Base-by-base conservation (phyloP, 768 basidiomycete genomes). In the Mycena vulgaris region DNA sequence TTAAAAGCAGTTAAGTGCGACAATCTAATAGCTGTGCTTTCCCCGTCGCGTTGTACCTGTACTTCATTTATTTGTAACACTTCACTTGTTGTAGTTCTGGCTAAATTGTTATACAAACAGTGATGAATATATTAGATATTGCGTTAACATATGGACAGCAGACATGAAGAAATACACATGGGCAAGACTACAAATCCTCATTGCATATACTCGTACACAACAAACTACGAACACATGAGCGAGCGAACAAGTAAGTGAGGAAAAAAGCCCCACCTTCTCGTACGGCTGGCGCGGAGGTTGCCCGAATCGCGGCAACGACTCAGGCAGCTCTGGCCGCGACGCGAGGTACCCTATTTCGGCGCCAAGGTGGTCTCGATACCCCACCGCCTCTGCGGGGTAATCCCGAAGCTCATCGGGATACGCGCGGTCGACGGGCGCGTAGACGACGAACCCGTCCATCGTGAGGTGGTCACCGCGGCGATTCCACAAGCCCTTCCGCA, bases 401-500 rank as follows among this genome's bases (percentile, higher is more conserved):
- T 84, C 79, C 47, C 81, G 79, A 28, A 94, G 83, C 11, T 94
- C 93, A 0, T 75, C 70, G 1, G 93, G 93, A 73, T 89, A 90
- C n/a, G 86, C 84, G 52, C 79, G 77, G 10, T 83, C 78, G 0
- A 77, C 79, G 1, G 93, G 93, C 10, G 91, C 92, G 64, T 90
- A 93, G 33, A 94, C 92, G 70, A 93, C 83, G 73, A 81, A 90
- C 53, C 85, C 84, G 23, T 82, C 79, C 25, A 77, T 60, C 25
- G 90, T 91, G 57, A 92, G 84, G 72, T 93, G 88, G 76, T 94
- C 93, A 0, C 93, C 93, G 2, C 92, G 88, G n/a, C 86, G 76
- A 72, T 94, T 94, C 93, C 93, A 94, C 72, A 82, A 89, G 1
- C 93, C 93, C 37, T 80, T 79, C 23, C 92, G 90, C 11, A 83